Conservation (phyloP, 768 basidiomycete genomes). For the Lactarius deliciosus region DNA sequence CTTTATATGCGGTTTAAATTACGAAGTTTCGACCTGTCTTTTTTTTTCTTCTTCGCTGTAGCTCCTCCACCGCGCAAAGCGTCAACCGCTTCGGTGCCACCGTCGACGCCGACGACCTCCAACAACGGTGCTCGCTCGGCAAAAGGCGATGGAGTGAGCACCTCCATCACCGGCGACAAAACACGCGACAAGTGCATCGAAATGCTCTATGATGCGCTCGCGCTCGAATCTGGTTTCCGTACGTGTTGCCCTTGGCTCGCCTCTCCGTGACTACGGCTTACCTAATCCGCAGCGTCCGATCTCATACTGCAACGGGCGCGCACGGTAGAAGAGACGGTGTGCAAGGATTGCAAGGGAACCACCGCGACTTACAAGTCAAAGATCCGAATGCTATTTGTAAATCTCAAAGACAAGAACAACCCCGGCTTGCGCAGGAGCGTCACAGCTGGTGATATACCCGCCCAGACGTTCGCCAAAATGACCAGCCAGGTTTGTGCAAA, state of each 20-base stretch:
- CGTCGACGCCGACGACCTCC: constrained; percentile 29
- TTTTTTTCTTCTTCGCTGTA: not conserved
- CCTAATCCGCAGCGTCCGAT: constrained; percentile 53
- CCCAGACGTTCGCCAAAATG: constrained; percentile 76
- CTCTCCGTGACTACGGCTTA: constrained; percentile 8
- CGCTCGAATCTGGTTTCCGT: constrained; percentile 86
- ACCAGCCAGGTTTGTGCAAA: constrained; percentile 61
- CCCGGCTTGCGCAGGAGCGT: constrained; percentile 82
- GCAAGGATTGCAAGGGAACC: constrained; percentile 45
- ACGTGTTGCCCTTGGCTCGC: constrained; percentile 39
- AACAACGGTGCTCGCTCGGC: constrained; percentile 50
- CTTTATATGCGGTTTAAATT: not conserved
- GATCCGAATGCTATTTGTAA: constrained; percentile 86
- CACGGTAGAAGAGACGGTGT: constrained; percentile 69
- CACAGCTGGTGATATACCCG: constrained; percentile 74
- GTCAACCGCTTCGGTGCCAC: constrained; percentile 21
- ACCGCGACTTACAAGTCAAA: constrained; percentile 63
- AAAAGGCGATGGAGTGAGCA: constrained; percentile 69
- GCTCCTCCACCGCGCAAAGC: constrained; percentile 24
- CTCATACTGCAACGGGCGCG: constrained; percentile 64
- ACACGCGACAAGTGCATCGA: constrained; percentile 87
- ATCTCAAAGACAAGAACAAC: constrained; percentile 95
- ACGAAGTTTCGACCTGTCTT: constrained; percentile 14
- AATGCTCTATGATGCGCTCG: constrained; percentile 89
- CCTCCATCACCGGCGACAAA: constrained; percentile 57